Evolutionary conservation across 352 stramenopile species (phyloP), one percentile per base, ranked within the genome.

Genomic region (Pythium volutum): DNA sequence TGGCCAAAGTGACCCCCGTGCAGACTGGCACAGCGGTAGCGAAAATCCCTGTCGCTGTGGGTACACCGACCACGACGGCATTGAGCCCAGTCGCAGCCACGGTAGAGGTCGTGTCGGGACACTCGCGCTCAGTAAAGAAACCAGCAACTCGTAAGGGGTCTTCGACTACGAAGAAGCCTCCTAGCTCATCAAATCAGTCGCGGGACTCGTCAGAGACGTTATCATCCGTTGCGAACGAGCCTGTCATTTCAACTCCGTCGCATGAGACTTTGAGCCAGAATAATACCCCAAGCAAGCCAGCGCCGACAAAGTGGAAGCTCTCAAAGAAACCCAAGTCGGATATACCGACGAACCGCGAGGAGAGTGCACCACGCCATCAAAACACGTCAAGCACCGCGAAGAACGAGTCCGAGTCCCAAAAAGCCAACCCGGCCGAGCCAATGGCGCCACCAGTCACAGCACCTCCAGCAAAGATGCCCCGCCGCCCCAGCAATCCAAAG

Each of bases 401-500:
- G 7, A 25, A 36, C 3, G 22, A 48, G 5, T 10, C 29, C 3
- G 14, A 52, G 26, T 23, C 25, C 0, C 14, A 33, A 45, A 11
- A 31, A 25, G 26, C 18, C n/a, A 6, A 0, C 20, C 22, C 47
- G 23, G 4, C 23, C 25, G 12, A 41, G n/a, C 12, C 38, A 48
- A 25, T n/a, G n/a, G n/a, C n/a, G n/a, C n/a, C 18, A 27, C 33
- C n/a, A 25, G 3, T 22, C 25, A 18, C 50, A 23, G n/a, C 33
- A 20, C 12, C 51, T 29, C 25, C 26, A 16, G 4, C 25, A 36
- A 58, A 49, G 38, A 16, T 20, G 15, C 14, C 20, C 22, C 64
- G 64, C 20, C 54, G 67, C 8, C n/a, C 46, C 3, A 69, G 55
- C 58, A 74, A 54, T 8, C 16, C 31, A 11, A 55, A 43, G 20